Evolutionary conservation across 139 green algal genomes (phyloP), one percentile per base, ranked within the genome.

Genomic region (Penium margaritaceum): DNA sequence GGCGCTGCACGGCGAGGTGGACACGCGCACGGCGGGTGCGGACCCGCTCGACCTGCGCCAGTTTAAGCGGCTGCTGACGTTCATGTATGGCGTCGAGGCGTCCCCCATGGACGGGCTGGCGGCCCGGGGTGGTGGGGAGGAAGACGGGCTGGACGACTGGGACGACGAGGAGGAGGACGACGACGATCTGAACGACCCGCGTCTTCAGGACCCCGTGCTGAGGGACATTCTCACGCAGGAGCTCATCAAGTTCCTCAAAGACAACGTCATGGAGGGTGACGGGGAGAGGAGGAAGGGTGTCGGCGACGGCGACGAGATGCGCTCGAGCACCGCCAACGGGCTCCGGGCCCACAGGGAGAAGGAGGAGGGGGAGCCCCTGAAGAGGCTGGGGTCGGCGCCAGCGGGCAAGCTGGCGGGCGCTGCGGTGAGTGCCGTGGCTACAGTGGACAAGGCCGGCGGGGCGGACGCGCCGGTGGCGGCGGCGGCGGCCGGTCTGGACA

Each of bases 61-160:
- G 17, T 60, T 60, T 6, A 60, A 60, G n/a, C 51, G 51, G 51
- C 51, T 60, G 17, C 51, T 60, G 51, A 33, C 51, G 51, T 24
- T 33, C 24, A 24, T 60, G 15, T 60, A 60, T 27, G 51, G 51
- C 24, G 24, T 60, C 1, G 51, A 60, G 29, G 51, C n/a, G n/a
- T n/a, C n/a, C n/a, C n/a, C n/a, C n/a, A n/a, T n/a, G n/a, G n/a
- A n/a, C n/a, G n/a, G n/a, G n/a, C n/a, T n/a, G n/a, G n/a, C n/a
- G n/a, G n/a, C n/a, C n/a, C n/a, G n/a, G n/a, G n/a, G n/a, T n/a
- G n/a, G n/a, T n/a, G n/a, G n/a, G n/a, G n/a, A n/a, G n/a, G n/a
- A n/a, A n/a, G n/a, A n/a, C n/a, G n/a, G n/a, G n/a, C n/a, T n/a
- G n/a, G n/a, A n/a, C n/a, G n/a, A n/a, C n/a, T n/a, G n/a, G n/a